Base-by-base conservation (phyloP, 768 basidiomycete species). In the Lepiota subincarnata region DNA sequence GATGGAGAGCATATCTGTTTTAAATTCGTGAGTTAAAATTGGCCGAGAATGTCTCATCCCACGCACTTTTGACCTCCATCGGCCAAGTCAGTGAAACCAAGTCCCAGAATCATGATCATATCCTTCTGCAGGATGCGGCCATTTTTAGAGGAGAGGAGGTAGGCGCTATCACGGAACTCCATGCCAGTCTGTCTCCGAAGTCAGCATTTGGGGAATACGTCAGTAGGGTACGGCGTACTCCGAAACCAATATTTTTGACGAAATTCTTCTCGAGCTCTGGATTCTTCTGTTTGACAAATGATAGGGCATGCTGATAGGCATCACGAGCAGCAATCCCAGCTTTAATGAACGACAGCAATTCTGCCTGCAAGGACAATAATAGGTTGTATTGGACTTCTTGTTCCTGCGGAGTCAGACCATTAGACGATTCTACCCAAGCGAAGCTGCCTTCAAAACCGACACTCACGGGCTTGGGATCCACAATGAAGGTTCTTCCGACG, bases 401-500 rank as follows among this genome's bases (percentile, higher is more conserved):
- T 50, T 89, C 85, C 95, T 98, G 63, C 2, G 35, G 31, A 4
- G 31, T 8, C 10, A 46, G 19, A 18, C 7, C 28, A 36, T 50
- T 55, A 65, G 56, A 31, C 7, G 31, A 31, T 11, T 11, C 31
- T 11, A 31, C 31, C 53, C 14, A 19, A 50, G 41, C 18, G 43
- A 36, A 37, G 6, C 19, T 19, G 12, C 42, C 24, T 12, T 49
- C 35, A 36, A 19, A 40, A 16, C 55, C 51, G 42, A 11, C 41
- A 63, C 69, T 55, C 57, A 94, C 93, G 62, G 88, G 85, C 58
- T 86, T 86, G 1, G 96, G 96, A 64, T 96, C 93, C 36, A 98
- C 94, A 60, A 98, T 90, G 70, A 97, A 95, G 1, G 91, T 98
- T 40, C 96, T 80, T 3, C 91, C 94, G 59, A 98, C 81, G 66